Evolutionary conservation across 1,139 yeast genomes (phyloP).

Genomic region (Yamadazyma blattariae): DNA sequence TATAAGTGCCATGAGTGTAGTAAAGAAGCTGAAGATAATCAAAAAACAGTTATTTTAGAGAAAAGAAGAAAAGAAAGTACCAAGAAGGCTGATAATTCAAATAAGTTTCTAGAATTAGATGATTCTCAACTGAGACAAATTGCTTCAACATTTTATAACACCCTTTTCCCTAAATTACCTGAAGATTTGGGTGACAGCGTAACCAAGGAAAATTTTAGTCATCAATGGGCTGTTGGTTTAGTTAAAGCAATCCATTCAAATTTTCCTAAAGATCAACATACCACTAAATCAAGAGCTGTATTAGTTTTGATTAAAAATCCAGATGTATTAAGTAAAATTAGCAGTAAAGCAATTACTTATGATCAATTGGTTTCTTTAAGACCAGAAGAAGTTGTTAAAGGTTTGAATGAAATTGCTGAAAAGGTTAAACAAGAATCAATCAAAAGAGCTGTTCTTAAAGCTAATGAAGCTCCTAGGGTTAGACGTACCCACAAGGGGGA

Average conservation of each 20-base stretch:
- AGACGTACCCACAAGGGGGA: constrained; percentile 87
- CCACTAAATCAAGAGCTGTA: constrained; percentile 42
- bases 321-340: constrained; percentile 23
- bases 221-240: constrained; percentile 36
- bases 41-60: neutral
- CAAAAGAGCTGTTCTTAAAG: constrained; percentile 60
- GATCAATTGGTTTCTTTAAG: constrained; percentile 28
- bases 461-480: constrained; percentile 54
- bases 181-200: constrained; percentile 26
- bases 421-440: constrained; percentile 68
- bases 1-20: constrained; percentile 34
- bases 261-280: constrained; percentile 23
- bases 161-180: constrained; percentile 43
- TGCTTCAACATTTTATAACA: constrained; percentile 36
- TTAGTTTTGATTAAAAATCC: constrained; percentile 29
- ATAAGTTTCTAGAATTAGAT: constrained; percentile 18
- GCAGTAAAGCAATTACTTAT: constrained; percentile 24
- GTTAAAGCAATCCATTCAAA: constrained; percentile 38
- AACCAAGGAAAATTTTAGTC: constrained; percentile 27
- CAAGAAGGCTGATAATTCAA: neutral
- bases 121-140: constrained; percentile 36
- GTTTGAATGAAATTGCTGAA: constrained; percentile 66
- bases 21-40: constrained; percentile 1
- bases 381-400: constrained; percentile 57
- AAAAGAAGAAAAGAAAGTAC: neutral